Evolutionary conservation across 2,329 filamentous ascomycete genomes (phyloP), one percentile per base, ranked within the genome.

Genomic region (Ploettnerulaceae sp.): DNA sequence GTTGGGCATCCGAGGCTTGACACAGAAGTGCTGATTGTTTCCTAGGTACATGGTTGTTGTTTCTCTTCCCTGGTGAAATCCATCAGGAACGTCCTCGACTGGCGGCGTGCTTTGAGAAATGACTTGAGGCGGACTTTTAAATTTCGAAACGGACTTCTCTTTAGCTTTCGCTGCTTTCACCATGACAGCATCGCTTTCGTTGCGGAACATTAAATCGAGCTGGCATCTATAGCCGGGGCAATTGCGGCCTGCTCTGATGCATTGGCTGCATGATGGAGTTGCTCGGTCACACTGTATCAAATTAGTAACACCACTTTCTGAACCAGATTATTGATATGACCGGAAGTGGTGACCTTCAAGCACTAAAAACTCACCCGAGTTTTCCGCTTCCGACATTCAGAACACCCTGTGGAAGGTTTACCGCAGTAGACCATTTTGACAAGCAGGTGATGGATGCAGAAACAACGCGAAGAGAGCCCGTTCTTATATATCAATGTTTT

Each of bases 191-290:
- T 69, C 69, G 52, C 73, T 79, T 58, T 79, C 73, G 55, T 79
- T 74, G 25, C 75, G 71, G 55, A 79, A 79, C 69, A 79, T 77
- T 49, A 79, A 68, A 55, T 79, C 75, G 29, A 76, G 68, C 42
- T 75, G 65, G 53, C 76, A 75, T 33, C 75, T 66, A 55, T 79
- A 79, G 43, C 76, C 76, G 17, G 75, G 74, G 46, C 76, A 79
- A 62, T 62, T 47, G 41, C 73, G 68, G 47, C 72, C 66, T 39
- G 73, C 70, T 59, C 76, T 75, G 40, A 69, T 66, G 57, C 76
- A 79, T 61, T 79, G 76, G 34, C 71, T 72, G 48, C 76, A 79
- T 37, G 69, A 67, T 8, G 72, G 72, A 29, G 69, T 67, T 49
- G 61, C 67, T 57, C 75, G 71, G 55, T 79, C 75, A 58, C 76